A percentile compares a stretch with the other conserved stretches of the same genome.
Evolutionary conservation across 257 asterid genomes (phyloP).

Genomic region (Forsythia viridissima): DNA sequence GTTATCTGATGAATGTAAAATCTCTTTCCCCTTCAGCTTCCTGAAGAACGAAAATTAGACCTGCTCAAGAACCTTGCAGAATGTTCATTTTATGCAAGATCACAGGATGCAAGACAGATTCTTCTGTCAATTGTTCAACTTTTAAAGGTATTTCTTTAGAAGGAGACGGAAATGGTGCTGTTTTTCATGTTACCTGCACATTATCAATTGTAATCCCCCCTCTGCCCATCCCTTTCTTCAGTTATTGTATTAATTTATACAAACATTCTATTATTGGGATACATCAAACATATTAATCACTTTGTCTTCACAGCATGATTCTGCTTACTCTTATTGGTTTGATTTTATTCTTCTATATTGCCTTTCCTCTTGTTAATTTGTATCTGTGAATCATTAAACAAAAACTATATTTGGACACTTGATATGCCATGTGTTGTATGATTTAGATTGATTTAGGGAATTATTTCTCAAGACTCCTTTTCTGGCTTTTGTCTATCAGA

Average conservation of each 20-base stretch:
- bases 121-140: constrained; percentile 89
- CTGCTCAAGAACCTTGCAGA: constrained; percentile 88
- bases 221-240: background rate
- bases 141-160: constrained; percentile 58
- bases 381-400: background rate
- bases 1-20: constrained; percentile 14
- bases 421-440: background rate
- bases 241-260: background rate
- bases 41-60: constrained; percentile 75
- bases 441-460: constrained; percentile 1
- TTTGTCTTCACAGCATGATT: constrained; percentile 3
- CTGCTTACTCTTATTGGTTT: constrained; percentile 16
- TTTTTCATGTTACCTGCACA: background rate
- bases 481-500: constrained; percentile 45
- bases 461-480: constrained; percentile 14
- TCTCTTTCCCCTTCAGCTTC: constrained; percentile 54
- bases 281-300: background rate
- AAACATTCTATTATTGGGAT: background rate
- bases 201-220: constrained; percentile 8
- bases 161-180: constrained; percentile 18
- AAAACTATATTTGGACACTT: background rate
- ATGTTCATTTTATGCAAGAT: constrained; percentile 74
- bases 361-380: background rate
- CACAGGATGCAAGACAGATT: constrained; percentile 86
- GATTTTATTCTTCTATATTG: background rate